Evolutionary conservation across 805 yeast genomes (phyloP).

Genomic region (Teunomyces aglyptinius): DNA sequence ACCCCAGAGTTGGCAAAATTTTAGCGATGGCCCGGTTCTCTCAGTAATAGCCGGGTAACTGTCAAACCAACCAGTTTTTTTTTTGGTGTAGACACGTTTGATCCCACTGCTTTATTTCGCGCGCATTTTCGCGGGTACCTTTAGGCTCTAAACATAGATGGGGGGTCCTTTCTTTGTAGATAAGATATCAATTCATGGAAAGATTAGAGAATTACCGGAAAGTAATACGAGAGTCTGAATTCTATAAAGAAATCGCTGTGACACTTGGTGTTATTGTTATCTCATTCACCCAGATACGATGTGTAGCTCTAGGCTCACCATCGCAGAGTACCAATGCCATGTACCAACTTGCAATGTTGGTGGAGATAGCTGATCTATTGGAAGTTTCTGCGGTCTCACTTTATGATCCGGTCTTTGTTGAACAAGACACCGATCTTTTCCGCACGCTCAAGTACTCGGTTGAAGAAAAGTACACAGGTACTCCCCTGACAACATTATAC

Average conservation of each 20-base stretch:
- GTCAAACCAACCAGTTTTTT: background rate
- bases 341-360: constrained; percentile 62
- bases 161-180: too few species aligned
- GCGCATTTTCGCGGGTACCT: too few species aligned
- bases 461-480: constrained; percentile 14
- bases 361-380: constrained; percentile 33
- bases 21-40: background rate
- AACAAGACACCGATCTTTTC: constrained; percentile 39
- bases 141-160: too few species aligned
- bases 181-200: background rate
- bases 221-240: background rate
- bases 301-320: constrained; percentile 73
- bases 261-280: background rate
- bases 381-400: constrained; percentile 36
- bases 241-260: background rate
- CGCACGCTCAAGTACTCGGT: constrained; percentile 12
- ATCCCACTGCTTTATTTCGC: background rate
- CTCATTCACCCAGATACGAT: constrained; percentile 42
- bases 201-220: background rate
- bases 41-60: background rate
- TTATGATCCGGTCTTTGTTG: constrained; percentile 64
- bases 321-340: constrained; percentile 55
- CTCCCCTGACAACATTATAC: constrained; percentile 33
- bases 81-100: background rate
- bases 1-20: constrained; percentile 1